A percentile compares a stretch with the other conserved stretches of the same genome.
These are phyloP conservation scores for Ilex asprella DNA, from an alignment of 257 asterid species.

Conservation along the genomic window DNA sequence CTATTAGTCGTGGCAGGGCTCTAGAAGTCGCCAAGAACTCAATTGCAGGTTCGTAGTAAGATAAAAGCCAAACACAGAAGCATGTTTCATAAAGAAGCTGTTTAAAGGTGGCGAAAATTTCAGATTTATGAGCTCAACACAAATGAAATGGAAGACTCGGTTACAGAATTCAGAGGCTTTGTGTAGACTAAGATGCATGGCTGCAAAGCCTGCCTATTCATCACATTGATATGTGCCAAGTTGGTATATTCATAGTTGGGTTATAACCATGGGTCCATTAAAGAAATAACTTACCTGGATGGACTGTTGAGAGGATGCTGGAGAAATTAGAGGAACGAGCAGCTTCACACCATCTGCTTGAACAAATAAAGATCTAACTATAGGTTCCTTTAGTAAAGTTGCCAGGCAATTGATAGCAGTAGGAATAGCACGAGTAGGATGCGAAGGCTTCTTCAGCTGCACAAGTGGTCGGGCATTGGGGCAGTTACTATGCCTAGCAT, in stretches of 20 bases:
- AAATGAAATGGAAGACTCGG: not conserved
- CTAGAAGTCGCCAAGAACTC: slow-evolving; percentile 79
- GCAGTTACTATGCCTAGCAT: too few species aligned
- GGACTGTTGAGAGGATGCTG: slow-evolving; percentile 93
- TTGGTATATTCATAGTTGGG: not conserved
- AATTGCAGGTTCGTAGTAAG: slow-evolving; percentile 84
- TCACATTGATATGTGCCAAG: not conserved
- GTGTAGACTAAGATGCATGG: not conserved
- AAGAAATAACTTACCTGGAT: slow-evolving; percentile 51
- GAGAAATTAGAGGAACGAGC: slow-evolving; percentile 75
- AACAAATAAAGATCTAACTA: slow-evolving; percentile 76
- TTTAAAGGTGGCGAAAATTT: slow-evolving; percentile 17
- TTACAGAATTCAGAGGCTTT: too few species aligned
- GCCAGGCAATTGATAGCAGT: slow-evolving; percentile 72
- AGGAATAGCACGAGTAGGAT: slow-evolving; percentile 74
- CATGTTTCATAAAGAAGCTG: slow-evolving; percentile 95
- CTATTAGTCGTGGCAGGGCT: slow-evolving; percentile 56
- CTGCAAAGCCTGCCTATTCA: not conserved
- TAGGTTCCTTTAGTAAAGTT: slow-evolving; percentile 75
- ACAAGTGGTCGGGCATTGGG: not conserved
- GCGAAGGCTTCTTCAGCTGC: slow-evolving; percentile 86
- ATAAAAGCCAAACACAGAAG: slow-evolving; percentile 82
- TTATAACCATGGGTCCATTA: not conserved
- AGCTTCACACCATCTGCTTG: slow-evolving; percentile 86
- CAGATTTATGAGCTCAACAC: slow-evolving; percentile 3